Conservation (phyloP, 73 alveolate genomes). For the Blepharisma japonicum region DNA sequence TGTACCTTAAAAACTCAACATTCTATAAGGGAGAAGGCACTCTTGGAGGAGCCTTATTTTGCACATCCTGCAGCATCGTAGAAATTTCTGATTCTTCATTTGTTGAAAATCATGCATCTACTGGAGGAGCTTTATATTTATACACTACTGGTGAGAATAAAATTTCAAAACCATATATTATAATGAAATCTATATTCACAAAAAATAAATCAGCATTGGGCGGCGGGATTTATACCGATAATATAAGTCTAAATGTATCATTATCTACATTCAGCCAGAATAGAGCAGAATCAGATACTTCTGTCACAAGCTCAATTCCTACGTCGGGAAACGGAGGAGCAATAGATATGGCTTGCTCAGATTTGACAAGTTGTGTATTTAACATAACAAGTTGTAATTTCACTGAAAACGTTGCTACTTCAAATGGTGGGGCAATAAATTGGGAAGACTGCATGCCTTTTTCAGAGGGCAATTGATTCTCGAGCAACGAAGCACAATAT, state of each 20-base stretch:
- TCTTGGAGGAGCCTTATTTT: no score
- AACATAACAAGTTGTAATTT: not conserved
- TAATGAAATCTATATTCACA: not conserved
- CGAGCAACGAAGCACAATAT: not conserved
- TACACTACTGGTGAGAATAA: no score
- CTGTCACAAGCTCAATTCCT: no score
- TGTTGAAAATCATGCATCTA: no score
- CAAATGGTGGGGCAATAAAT: conserved; percentile 5
- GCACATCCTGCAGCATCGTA: no score
- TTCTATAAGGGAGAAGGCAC: no score
- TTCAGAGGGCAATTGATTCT: not conserved
- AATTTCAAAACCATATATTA: not conserved
- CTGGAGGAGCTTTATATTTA: no score
- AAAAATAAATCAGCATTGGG: not conserved
- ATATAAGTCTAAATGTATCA: not conserved
- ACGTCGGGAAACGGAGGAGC: not conserved
- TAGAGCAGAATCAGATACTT: not conserved
- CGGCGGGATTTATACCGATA: not conserved
- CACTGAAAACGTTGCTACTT: not conserved
- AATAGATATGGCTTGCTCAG: not conserved
- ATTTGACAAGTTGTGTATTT: not conserved
- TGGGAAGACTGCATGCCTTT: not conserved
- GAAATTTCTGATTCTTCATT: no score
- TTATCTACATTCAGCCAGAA: not conserved
- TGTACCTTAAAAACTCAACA: no score